phyloP scores from a whole-genome alignment of 2,329 filamentous ascomycete species.

The Fusarium sp. region DNA sequence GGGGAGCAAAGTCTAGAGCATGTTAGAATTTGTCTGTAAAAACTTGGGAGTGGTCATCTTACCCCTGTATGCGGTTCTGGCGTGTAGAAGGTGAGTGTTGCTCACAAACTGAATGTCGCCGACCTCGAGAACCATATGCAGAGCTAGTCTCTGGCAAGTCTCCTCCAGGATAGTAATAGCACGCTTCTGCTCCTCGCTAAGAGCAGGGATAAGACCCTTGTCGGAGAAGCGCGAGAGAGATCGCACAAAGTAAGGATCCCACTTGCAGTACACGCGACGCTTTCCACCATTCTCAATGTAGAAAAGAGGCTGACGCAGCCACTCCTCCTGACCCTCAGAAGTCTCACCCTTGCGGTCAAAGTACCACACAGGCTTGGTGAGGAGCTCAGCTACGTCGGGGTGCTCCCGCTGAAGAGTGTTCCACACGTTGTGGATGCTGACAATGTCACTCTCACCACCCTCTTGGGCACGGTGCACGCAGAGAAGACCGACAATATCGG shows the following conservation, averaged over 20 bases:
- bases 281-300: slow-evolving; percentile 79
- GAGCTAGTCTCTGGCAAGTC: slow-evolving; percentile 76
- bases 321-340: slow-evolving; percentile 79
- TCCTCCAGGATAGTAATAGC: slow-evolving; percentile 74
- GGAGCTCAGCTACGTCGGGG: slow-evolving; percentile 80
- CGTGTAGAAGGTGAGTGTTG: slow-evolving; percentile 85
- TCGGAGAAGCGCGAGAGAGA: slow-evolving; percentile 81
- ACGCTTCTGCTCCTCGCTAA: slow-evolving; percentile 76
- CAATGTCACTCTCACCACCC: slow-evolving; percentile 87
- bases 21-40: background rate
- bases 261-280: slow-evolving; percentile 72
- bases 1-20: slow-evolving; percentile 65
- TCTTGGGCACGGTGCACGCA: slow-evolving; percentile 83
- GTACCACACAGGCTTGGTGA: slow-evolving; percentile 87
- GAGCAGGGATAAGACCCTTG: slow-evolving; percentile 76
- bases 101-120: slow-evolving; percentile 90
- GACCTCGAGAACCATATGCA: slow-evolving; percentile 89
- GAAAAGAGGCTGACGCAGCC: slow-evolving; percentile 78
- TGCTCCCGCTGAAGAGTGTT: slow-evolving; percentile 81
- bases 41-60: background rate
- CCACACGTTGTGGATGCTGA: slow-evolving; percentile 83
- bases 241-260: slow-evolving; percentile 89
- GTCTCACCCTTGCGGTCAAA: slow-evolving; percentile 92
- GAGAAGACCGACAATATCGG: slow-evolving; percentile 84
- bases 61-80: slow-evolving; percentile 79